Evolutionary conservation across 2,329 filamentous ascomycete genomes (phyloP).

Genomic region (Phialophora macrospora): DNA sequence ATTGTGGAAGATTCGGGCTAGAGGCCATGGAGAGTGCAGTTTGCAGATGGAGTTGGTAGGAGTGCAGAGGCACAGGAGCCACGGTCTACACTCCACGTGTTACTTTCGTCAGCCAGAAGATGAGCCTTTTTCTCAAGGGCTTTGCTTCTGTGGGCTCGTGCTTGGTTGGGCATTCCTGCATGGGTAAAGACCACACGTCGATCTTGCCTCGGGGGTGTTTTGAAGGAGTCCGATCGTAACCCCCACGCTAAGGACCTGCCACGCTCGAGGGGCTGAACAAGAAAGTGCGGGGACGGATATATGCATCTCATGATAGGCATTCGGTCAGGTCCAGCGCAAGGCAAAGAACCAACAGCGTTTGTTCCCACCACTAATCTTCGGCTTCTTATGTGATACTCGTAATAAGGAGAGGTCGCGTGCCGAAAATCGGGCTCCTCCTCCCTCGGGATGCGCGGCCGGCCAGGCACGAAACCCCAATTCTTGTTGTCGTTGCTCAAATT

Average conservation of each 20-base stretch:
- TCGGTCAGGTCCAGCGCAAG: slow-evolving; percentile 16
- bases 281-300: slow-evolving; percentile 31
- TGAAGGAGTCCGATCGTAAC: neutral
- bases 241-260: slow-evolving; percentile 3
- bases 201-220: slow-evolving; percentile 13
- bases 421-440: slow-evolving; percentile 19
- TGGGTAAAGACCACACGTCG: slow-evolving; percentile 10
- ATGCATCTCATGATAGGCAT: slow-evolving; percentile 29
- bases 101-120: slow-evolving; percentile 2
- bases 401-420: slow-evolving; percentile 29
- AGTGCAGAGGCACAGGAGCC: neutral
- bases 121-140: slow-evolving; percentile 12
- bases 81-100: slow-evolving; percentile 29
- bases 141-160: slow-evolving; percentile 10
- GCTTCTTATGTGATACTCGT: slow-evolving; percentile 21
- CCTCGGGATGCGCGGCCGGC: slow-evolving; percentile 1
- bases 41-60: neutral
- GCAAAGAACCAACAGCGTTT: slow-evolving; percentile 15
- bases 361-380: slow-evolving; percentile 25
- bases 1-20: slow-evolving; percentile 16
- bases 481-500: slow-evolving; percentile 1
- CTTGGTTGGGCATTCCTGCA: slow-evolving; percentile 11
- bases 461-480: slow-evolving; percentile 19
- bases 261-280: neutral
- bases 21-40: slow-evolving; percentile 6